Evolutionary conservation across 2,329 filamentous ascomycete genomes (phyloP), one percentile per base, ranked within the genome.

Genomic region (Alternaria dauci): DNA sequence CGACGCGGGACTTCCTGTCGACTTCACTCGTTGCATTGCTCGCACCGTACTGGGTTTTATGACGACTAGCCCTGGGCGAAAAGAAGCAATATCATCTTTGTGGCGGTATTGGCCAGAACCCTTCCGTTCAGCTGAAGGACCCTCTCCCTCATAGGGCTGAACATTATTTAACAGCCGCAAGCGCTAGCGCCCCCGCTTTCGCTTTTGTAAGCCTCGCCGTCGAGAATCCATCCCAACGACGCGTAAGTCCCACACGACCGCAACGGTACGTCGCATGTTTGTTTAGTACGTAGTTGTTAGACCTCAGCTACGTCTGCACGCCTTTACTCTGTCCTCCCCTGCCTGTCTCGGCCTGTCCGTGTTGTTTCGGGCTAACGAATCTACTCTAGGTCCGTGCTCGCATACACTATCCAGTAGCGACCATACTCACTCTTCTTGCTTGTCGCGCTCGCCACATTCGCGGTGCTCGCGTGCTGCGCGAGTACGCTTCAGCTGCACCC

Each of bases 401-500:
- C 61, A 43, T 59, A 59, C 59, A 58, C 58, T 59, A 56, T 63
- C 63, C 67, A 70, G 62, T 64, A 61, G 60, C 63, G 55, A 61
- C 54, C 43, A 47, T 41, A 16, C 50, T 36, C 41, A 51, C 55
- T 48, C 60, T 38, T 51, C 56, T 55, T 64, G 58, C 67, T 59
- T 59, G 58, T 61, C 51, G 65, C 60, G 52, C 66, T 74, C 68
- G 74, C 74, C 72, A 75, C 71, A 65, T 43, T 66, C 67, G 66
- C 69, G 65, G 62, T 64, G 68, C 61, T 56, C 60, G 63, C 64
- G 62, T 64, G 62, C 63, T 65, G 64, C 63, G 55, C 61, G 58
- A 58, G 62, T 67, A 69, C 71, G 62, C 71, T 71, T 77, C 77
- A 78, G 76, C 72, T 77, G 70, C 70, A 62, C 62, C 58, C 65